phyloP scores from a whole-genome alignment of 2,329 filamentous ascomycete genomes.

The Cadophora sp. region DNA sequence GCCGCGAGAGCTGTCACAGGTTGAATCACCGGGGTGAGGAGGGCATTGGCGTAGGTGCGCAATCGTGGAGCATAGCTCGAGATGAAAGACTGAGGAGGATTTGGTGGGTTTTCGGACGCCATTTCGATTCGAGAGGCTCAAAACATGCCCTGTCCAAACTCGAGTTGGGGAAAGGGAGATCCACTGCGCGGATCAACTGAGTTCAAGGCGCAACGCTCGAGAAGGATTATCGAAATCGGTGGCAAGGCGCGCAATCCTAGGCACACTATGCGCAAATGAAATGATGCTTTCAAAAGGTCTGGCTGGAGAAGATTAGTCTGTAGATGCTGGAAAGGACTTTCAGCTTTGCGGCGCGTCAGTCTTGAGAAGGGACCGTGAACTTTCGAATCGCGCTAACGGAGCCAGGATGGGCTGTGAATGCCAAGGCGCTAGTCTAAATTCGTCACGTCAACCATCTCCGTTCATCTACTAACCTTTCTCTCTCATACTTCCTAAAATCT shows the following conservation, averaged over 20 bases:
- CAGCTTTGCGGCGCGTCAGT: constrained; percentile 12
- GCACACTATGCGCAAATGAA: not conserved
- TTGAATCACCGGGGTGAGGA: constrained; percentile 84
- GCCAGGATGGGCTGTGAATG: not conserved
- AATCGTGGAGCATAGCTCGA: constrained; percentile 91
- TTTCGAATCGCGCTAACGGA: constrained; percentile 9
- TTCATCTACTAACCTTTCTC: not conserved
- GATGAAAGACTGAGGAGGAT: constrained; percentile 79
- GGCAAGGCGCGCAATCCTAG: not conserved
- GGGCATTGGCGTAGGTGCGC: constrained; percentile 88
- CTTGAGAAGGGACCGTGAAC: constrained; percentile 10
- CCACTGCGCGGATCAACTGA: constrained; percentile 28
- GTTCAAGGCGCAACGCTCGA: constrained; percentile 15
- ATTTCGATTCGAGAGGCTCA: constrained; percentile 33
- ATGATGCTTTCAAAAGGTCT: not conserved
- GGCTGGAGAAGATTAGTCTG: not conserved
- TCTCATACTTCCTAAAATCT: too few species aligned
- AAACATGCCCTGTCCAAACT: constrained; percentile 31
- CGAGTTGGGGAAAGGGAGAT: constrained; percentile 13
- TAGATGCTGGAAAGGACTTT: not conserved
- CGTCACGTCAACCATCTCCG: not conserved
- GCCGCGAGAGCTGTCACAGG: constrained; percentile 69
- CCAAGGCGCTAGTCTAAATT: not conserved
- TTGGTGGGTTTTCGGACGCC: constrained; percentile 47
- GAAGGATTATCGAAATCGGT: not conserved